Base-by-base conservation (phyloP, 345 rosid genomes). In the Geranium rotundifolium region DNA sequence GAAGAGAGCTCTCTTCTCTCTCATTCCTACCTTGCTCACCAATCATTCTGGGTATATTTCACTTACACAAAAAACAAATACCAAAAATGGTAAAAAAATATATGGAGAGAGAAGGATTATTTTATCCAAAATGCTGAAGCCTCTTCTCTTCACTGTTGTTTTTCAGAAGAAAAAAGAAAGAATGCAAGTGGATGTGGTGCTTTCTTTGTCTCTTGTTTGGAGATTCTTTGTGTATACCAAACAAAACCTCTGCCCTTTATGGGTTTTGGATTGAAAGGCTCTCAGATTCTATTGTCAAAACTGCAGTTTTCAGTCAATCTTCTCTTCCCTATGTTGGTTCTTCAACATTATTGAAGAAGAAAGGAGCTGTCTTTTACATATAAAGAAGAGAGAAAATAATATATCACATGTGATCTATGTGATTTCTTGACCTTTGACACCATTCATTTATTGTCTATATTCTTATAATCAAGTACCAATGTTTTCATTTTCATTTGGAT, bases 11-110 rank as follows among this genome's bases (percentile, higher is more conserved):
- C 61, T 54, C 61, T 59, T 27, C 65, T 55, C 59, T 29, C 65
- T 37, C 27, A 41, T 13, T 16, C 57, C 58, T 20, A 41, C 30
- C 77, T 73, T 78, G 64, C 18, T 63, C 58, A 9, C 1, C 67
- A 75, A 71, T 67, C 63, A 77, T 69, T 67, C 78, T 27, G 56
- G 55, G 57, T 4, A 66, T 29, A 6, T 12, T 46, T 46, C 3
- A 4, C 41, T 1, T 12, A 46, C 52, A 46, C 7, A 46, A 46
- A 46, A 9, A 9, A 46, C 14, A 46, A 3, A 46, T 46, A 10
- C 52, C 3, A 46, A 46, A 46, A 46, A 46, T 0, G 14, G 6
- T 0, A 46, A 46, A 46, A 7, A 34, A 34, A 34, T 34, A 34
- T 34, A 34, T 34, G 10, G 1, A 34, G 41, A 34, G 41, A 34